Evolutionary conservation across 192 early-diverging fungal genomes (phyloP), one percentile per base, ranked within the genome.

Genomic region (Thamnidium elegans): DNA sequence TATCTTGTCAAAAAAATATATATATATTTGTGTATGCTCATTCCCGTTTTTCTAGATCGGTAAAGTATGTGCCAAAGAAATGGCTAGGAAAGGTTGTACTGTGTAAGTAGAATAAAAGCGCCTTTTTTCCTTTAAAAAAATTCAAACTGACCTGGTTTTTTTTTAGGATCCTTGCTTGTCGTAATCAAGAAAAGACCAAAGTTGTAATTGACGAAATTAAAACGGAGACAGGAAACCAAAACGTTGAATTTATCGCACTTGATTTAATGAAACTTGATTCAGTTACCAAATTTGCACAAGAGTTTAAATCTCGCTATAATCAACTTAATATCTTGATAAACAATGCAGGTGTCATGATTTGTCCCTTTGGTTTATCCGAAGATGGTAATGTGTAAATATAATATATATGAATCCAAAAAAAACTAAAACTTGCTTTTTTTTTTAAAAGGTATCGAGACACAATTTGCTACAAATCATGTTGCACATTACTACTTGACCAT

Each of bases 311-410:
- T 13, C 52, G 65, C 14, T 62, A 79, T 26, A 50, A 43, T 31
- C 55, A 51, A 9, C 63, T 88, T 3, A 72, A 88, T 60, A 72
- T 81, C 15, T 58, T 88, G 20, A 67, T 86, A n/a, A 81, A 84
- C 76, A 89, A 87, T 72, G 87, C 86, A n/a, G 87, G 81, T 32
- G 55, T 74, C 6, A 85, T 85, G 85, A 72, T 73, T 13, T 66
- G 64, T 21, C 81, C 81, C 5, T 67, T 69, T 45, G 48, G 17
- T 8, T 58, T 70, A 1, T 74, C 78, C 19, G 67, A 69, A n/a
- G 79, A 87, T 34, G 68, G 68, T 70, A 55, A 45, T 19, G 21
- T 58, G 19, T 26, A 55, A 21, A 13, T n/a, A 20, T 60, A 10
- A 13, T 26, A 26, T 26, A 26, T 26, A 26, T 26, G 26, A 26